Evolutionary conservation across 805 yeast genomes (phyloP).

Genomic region (Kazachstania taianensis): DNA sequence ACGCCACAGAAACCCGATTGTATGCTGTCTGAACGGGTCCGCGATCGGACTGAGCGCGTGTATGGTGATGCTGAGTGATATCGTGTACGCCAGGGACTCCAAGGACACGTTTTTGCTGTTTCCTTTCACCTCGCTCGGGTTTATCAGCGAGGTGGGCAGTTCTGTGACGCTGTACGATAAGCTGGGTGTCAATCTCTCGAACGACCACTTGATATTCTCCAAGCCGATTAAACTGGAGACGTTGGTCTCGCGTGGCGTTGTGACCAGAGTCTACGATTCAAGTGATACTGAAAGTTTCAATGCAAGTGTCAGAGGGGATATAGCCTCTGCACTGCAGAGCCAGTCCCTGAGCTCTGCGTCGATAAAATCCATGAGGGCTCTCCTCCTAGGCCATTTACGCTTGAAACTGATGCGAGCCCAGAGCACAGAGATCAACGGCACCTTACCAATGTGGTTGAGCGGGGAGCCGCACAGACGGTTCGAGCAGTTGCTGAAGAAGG

Average conservation of each 20-base stretch:
- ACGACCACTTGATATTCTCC: constrained; percentile 63
- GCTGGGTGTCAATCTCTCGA: constrained; percentile 62
- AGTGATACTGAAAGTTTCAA: constrained; percentile 1
- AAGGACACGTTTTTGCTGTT: constrained; percentile 50
- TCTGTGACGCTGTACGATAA: constrained; percentile 57
- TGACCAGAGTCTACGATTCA: neutral
- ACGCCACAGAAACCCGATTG: constrained; percentile 59
- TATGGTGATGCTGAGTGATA: constrained; percentile 60
- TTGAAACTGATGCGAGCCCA: constrained; percentile 11
- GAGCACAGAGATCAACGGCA: constrained; percentile 12
- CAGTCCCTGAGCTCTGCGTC: neutral
- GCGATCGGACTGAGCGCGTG: constrained; percentile 72
- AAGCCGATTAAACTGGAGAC: constrained; percentile 38
- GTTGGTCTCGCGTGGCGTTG: neutral
- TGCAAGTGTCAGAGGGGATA: neutral
- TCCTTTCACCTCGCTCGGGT: constrained; percentile 75
- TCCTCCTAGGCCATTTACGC: neutral
- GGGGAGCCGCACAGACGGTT: constrained; percentile 21
- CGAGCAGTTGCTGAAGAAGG: constrained; percentile 11
- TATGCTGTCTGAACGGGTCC: constrained; percentile 76
- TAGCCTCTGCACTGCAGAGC: neutral
- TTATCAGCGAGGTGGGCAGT: constrained; percentile 72
- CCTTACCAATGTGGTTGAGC: constrained; percentile 20
- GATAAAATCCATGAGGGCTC: too few relatives aligned
- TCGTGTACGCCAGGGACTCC: constrained; percentile 49